Evolutionary conservation across 2,329 filamentous ascomycete species (phyloP).

Genomic region (Pleochaeta shiraiana): DNA sequence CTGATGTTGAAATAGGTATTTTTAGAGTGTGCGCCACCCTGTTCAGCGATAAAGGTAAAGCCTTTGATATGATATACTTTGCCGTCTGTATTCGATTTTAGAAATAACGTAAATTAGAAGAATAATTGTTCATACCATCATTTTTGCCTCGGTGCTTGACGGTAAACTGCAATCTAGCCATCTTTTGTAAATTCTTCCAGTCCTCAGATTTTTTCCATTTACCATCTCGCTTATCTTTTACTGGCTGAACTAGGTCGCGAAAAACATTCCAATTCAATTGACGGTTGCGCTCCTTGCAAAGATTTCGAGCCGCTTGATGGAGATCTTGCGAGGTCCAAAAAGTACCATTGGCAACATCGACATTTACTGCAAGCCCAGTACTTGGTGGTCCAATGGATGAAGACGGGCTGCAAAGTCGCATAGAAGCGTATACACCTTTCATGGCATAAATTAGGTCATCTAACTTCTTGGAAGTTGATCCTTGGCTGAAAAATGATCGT

Average conservation of each 20-base stretch:
- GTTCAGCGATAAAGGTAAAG: slow-evolving; percentile 23
- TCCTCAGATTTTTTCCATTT: slow-evolving; percentile 22
- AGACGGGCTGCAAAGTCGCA: slow-evolving; percentile 45
- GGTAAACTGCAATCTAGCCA: slow-evolving; percentile 33
- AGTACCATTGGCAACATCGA: slow-evolving; percentile 77
- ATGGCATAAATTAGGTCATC: slow-evolving; percentile 49
- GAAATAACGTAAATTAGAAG: background rate
- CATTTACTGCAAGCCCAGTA: slow-evolving; percentile 55
- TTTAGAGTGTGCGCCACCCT: slow-evolving; percentile 27
- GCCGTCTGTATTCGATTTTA: slow-evolving; percentile 14
- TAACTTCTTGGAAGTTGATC: slow-evolving; percentile 24
- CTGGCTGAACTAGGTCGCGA: slow-evolving; percentile 10
- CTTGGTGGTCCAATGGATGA: slow-evolving; percentile 16
- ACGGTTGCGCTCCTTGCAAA: slow-evolving; percentile 13
- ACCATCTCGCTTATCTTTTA: slow-evolving; percentile 6
- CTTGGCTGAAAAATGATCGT: slow-evolving; percentile 49
- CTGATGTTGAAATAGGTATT: slow-evolving; percentile 33
- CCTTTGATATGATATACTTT: slow-evolving; percentile 31
- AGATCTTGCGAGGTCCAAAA: slow-evolving; percentile 44
- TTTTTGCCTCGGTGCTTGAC: slow-evolving; percentile 30
- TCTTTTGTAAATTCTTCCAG: slow-evolving; percentile 31
- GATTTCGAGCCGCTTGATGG: slow-evolving; percentile 17
- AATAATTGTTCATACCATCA: slow-evolving; percentile 12
- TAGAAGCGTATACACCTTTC: slow-evolving; percentile 76
- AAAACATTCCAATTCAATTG: slow-evolving; percentile 11